Base-by-base conservation (phyloP, 306 rosid genomes). In the Cicer judaicum region DNA sequence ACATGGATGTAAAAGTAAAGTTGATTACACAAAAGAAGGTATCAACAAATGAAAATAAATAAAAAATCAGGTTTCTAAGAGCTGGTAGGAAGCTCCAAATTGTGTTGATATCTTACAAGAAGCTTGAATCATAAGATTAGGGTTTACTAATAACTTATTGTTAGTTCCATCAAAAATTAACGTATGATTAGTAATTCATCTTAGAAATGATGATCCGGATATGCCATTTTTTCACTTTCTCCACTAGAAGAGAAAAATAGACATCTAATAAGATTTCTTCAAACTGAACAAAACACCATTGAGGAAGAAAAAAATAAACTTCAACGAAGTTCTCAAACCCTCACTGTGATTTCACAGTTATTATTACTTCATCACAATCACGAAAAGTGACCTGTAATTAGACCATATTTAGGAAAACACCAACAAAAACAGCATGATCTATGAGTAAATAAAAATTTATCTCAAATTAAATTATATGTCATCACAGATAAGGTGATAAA, bases 221-320 rank as follows among this genome's bases (percentile, higher is more conserved):
- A 15, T 69, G 36, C 36, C 36, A 49, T 44, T 1, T 34, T 43
- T 69, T 62, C 3, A 29, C 57, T 0, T 29, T 68, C 9, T 68
- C 18, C 14, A 11, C 62, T 15, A 68, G 16, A 40, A 29, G 57
- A n/a, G 74, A 44, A 68, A 54, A 49, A 34, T 49, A 68, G 12
- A 12, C 24, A 68, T 49, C 44, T 48, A 36, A 34, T 36, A 14
- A 36, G 14, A 50, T 69, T 69, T 36, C 74, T 34, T 49, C 48
- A 69, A 50, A 69, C 21, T 52, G 15, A 14, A 49, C 15, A 47
- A 47, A 47, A 14, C 6, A 47, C 53, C 5, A 12, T 11, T 47
- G 53, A 47, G 2, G n/a, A 12, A 12, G 16, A 12, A 47, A 47
- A 47, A 47, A 29, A 29, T 47, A 10, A 47, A 47, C 6, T 11